phyloP scores from a whole-genome alignment of 2,329 filamentous ascomycete species.

The Ophiostoma ulmi region DNA sequence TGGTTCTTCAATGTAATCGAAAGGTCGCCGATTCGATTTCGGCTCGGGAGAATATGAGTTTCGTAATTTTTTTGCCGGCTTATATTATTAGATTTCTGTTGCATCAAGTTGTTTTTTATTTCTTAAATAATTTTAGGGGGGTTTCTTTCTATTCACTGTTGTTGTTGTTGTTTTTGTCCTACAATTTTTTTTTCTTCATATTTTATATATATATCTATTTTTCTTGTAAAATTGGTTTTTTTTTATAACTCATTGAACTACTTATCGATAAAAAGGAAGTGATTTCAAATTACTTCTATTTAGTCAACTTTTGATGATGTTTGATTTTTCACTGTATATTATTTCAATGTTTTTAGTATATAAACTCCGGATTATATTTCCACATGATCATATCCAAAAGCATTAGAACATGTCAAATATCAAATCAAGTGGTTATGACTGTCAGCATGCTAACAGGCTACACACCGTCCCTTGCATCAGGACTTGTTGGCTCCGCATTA shows the following conservation, averaged over 20 bases:
- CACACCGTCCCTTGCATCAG: not conserved
- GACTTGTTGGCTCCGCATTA: not conserved
- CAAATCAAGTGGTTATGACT: not conserved
- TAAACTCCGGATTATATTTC: not conserved
- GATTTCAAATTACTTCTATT: not conserved
- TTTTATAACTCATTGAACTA: no score
- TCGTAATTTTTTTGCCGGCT: not conserved
- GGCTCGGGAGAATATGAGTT: slow-evolving; percentile 12
- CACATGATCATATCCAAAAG: no score
- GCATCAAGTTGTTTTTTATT: no score
- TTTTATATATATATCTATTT: no score
- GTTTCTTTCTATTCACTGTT: not conserved
- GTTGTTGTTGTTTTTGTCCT: not conserved
- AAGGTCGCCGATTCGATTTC: slow-evolving; percentile 17
- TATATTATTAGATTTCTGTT: not conserved
- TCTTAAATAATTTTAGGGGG: not conserved
- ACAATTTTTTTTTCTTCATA: not conserved
- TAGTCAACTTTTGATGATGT: not conserved
- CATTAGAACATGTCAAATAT: not conserved
- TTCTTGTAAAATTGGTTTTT: no score
- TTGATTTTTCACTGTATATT: not conserved
- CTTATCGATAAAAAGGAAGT: not conserved
- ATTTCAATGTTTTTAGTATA: not conserved
- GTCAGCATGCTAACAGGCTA: not conserved
- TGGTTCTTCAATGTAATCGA: slow-evolving; percentile 16